These are phyloP conservation scores for Salvia hispanica DNA, from an alignment of 257 asterid genomes.

Conservation along the genomic window DNA sequence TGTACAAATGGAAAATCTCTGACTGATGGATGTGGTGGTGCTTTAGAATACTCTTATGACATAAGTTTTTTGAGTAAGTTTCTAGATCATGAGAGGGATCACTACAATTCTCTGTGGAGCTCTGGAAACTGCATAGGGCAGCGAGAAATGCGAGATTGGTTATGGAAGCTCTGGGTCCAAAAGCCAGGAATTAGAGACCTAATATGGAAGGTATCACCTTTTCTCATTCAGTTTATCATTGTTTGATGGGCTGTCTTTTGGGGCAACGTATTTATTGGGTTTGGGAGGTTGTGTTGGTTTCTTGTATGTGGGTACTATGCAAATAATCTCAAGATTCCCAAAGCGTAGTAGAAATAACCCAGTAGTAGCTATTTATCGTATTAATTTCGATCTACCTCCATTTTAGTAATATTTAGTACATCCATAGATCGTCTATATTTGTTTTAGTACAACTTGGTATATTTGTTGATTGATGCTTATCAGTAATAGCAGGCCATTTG, in stretches of 20 bases:
- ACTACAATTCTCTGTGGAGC: conserved; percentile 82
- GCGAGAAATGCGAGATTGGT: conserved; percentile 95
- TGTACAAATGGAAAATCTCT: conserved; percentile 35
- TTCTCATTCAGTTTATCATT: conserved; percentile 30
- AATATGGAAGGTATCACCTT: conserved; percentile 79
- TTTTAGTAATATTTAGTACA: too few relatives aligned
- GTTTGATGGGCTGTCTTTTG: conserved; percentile 21
- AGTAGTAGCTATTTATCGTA: conserved; percentile 17
- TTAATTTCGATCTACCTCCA: conserved; percentile 1
- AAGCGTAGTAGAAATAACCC: conserved; percentile 18
- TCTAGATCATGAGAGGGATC: conserved; percentile 82
- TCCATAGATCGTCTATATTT: background rate
- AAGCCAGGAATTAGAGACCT: conserved; percentile 76
- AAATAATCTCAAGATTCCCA: conserved; percentile 12
- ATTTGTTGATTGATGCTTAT: background rate
- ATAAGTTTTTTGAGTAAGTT: conserved; percentile 73
- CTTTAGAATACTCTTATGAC: conserved; percentile 70
- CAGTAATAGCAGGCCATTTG: conserved; percentile 1
- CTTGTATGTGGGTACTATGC: conserved; percentile 15
- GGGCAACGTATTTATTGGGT: conserved; percentile 19
- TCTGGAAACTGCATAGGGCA: conserved; percentile 86
- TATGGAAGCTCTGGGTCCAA: conserved; percentile 76
- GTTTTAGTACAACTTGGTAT: conserved; percentile 6
- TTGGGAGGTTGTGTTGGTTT: conserved; percentile 25
- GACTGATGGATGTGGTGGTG: conserved; percentile 30